phyloP scores from a whole-genome alignment of 2,329 filamentous ascomycete species.

The Apiospora saccharicola region DNA sequence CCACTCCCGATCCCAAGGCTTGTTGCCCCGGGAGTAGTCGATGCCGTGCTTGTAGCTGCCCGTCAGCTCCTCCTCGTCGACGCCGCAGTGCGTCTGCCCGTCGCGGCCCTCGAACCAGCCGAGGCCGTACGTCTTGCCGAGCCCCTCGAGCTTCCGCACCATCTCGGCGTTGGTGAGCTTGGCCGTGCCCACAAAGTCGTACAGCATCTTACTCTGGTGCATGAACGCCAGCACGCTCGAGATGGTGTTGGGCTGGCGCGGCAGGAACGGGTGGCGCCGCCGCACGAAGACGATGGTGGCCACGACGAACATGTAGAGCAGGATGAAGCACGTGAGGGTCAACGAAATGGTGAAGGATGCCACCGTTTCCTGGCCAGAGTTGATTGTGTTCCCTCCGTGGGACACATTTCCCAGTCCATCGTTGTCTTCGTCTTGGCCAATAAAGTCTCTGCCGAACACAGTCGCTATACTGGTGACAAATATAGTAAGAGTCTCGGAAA shows the following conservation, averaged over 20 bases:
- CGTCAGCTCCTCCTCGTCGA: constrained; percentile 78
- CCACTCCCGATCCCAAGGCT: constrained; percentile 59
- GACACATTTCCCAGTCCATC: constrained; percentile 29
- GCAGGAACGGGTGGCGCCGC: constrained; percentile 74
- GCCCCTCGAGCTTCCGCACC: constrained; percentile 63
- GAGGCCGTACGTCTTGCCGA: constrained; percentile 75
- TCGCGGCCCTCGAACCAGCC: constrained; percentile 81
- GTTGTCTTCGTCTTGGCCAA: constrained; percentile 42
- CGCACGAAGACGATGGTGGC: constrained; percentile 66
- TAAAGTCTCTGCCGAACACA: constrained; percentile 69
- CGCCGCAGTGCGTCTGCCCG: constrained; percentile 75
- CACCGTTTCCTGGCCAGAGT: constrained; percentile 66
- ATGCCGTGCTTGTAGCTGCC: constrained; percentile 71
- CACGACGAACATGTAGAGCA: constrained; percentile 69
- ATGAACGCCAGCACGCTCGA: constrained; percentile 79
- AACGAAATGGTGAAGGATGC: constrained; percentile 73
- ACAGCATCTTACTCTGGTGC: constrained; percentile 82
- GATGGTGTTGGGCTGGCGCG: constrained; percentile 81
- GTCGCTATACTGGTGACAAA: constrained; percentile 70
- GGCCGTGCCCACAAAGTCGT: constrained; percentile 75
- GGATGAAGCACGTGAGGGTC: constrained; percentile 65
- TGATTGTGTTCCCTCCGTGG: constrained; percentile 41
- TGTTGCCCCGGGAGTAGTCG: constrained; percentile 55
- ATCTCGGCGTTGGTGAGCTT: constrained; percentile 68
- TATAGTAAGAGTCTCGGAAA: constrained; percentile 77